Base-by-base conservation (phyloP, 1,284 basidiomycete species). In the Ustilago nuda region DNA sequence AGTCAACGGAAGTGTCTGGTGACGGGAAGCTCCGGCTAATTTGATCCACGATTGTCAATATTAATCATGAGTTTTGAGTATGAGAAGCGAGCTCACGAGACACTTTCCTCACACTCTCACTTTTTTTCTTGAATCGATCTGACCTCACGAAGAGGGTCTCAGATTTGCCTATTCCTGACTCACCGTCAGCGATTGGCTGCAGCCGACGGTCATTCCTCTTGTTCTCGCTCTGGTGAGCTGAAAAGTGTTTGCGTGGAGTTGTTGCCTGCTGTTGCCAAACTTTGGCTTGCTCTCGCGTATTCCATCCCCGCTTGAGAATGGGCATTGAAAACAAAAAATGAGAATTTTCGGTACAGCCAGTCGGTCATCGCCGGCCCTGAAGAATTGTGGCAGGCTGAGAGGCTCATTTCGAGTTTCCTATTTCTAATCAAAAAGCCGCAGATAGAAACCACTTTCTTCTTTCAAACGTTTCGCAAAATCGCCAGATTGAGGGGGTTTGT, bases 61-160 rank as follows among this genome's bases (percentile, higher is more conserved):
- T 13, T 30, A 39, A 62, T 27, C 33, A 27, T 27, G 23, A 27
- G 23, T 27, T 27, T 27, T 27, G 23, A 27, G 23, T 27, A 27
- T 33, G 43, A 54, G 35, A 45, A 36, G 63, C 51, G 43, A 55
- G 57, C 64, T 66, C 64, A 61, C 64, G 48, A 65, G 62, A 65
- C 62, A 48, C 19, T 45, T 17, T 19, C 45, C 30, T 48, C 62
- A 48, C 19, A 36, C 23, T 19, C 45, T 36, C 48, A 32, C 36
- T 6, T 19, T 45, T 45, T 45, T 45, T 45, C 43, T 19, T 45
- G 17, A 11, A 45, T 3, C 15, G n/a, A 19, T 45, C 43, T 45
- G 53, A 39, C 35, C 48, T 50, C 27, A 39, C 35, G 53, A 36
- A 13, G n/a, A 55, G 53, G 53, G 37, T 55, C 53, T 55, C 36